Evolutionary conservation across 1,284 basidiomycete species (phyloP), one percentile per base, ranked within the genome.

Genomic region (Austroboletus rostrupii): DNA sequence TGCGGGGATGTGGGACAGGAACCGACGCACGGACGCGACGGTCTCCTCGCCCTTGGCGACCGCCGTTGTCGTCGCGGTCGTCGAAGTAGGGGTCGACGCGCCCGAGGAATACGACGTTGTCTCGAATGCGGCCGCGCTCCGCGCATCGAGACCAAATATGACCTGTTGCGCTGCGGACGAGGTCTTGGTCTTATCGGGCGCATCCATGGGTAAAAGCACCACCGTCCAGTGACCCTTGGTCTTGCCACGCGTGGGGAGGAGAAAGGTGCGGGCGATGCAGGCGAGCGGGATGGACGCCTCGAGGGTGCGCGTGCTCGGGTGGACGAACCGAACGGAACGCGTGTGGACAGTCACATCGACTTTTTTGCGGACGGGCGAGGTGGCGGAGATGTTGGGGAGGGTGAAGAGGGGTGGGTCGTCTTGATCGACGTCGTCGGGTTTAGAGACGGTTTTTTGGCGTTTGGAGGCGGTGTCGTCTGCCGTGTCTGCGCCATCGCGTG

Each of bases 281-380:
- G 73, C 62, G 28, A 81, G 68, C 0, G 78, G 73, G 41, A 82
- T 64, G 17, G 71, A 69, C 0, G 74, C 69, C 55, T 83, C 78
- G 19, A 75, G 57, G 16, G 65, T 67, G 45, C 71, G 67, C 0
- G 78, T 75, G 2, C 67, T 55, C 1, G 79, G 69, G 59, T 81
- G 71, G 14, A 69, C 65, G 54, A 87, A 75, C 5, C 69, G 72
- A 42, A 87, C 70, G 6, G 75, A 70, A 17, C 69, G 65, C 14
- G 66, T 57, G 55, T 78, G 73, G 37, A 85, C 67, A 14, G 75
- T 76, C 54, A 87, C 74, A 58, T 86, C 77, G 20, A 83, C 75
- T 56, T 85, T 86, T 68, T 84, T 86, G 45, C 85, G 79, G 37
- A 87, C 62, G n/a, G 85, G 85, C 0, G 84, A 78, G 11, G 80